Conservation (phyloP, 805 yeast species). For the Kodamaea restingae region DNA sequence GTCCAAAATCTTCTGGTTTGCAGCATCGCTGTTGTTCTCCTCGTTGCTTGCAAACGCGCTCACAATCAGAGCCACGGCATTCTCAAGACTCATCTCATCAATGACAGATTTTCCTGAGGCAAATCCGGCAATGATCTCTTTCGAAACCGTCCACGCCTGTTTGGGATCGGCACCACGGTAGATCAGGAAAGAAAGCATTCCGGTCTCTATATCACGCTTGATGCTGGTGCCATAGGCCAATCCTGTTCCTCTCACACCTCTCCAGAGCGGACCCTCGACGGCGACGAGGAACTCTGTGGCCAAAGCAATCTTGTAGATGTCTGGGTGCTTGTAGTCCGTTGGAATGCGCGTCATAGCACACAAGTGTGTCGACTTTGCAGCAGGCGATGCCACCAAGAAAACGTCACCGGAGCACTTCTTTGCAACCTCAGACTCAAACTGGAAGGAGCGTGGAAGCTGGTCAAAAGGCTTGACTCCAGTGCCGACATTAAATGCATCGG, state of each 20-base stretch:
- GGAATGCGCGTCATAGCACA: conserved; percentile 59
- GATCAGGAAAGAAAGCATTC: conserved; percentile 60
- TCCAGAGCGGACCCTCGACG: conserved; percentile 96
- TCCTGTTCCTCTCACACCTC: conserved; percentile 92
- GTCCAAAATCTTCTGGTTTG: conserved; percentile 62
- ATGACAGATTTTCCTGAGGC: conserved; percentile 52
- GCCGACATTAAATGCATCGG: conserved; percentile 4
- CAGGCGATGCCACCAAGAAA: conserved; percentile 66
- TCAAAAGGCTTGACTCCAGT: conserved; percentile 11
- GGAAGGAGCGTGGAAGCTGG: conserved; percentile 50
- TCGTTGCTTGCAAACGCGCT: conserved; percentile 66
- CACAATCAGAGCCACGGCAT: conserved; percentile 74
- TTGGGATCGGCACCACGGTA: conserved; percentile 83
- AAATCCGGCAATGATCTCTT: conserved; percentile 57
- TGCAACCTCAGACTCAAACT: conserved; percentile 57
- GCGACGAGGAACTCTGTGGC: conserved; percentile 75
- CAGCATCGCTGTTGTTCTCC: conserved; percentile 62
- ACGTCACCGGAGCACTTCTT: conserved; percentile 49
- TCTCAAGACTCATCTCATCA: conserved; percentile 59
- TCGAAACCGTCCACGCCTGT: conserved; percentile 60
- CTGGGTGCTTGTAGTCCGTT: conserved; percentile 41
- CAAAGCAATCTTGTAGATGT: conserved; percentile 64
- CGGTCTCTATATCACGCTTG: conserved; percentile 56
- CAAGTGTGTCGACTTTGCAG: conserved; percentile 77
- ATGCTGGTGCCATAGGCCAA: conserved; percentile 84